Evolutionary conservation across 139 green algal genomes (phyloP), one percentile per base, ranked within the genome.

Genomic region (Medakamo hakoo): DNA sequence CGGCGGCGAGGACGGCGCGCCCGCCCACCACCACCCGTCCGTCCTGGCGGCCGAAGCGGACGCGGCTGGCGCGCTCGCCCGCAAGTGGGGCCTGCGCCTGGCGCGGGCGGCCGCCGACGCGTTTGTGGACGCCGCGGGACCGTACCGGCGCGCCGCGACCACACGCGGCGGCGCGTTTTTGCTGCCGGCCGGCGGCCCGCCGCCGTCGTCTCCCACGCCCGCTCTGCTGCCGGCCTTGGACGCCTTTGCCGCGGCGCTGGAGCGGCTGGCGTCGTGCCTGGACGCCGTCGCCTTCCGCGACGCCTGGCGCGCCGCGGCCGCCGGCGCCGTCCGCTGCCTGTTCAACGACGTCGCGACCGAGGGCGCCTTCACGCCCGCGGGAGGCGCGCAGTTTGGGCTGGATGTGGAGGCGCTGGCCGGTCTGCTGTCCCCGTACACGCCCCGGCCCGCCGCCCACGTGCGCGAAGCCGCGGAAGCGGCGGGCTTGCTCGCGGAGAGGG

Each of bases 321-420:
- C 78, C 22, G 72, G 72, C 5, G 55, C 73, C 61, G 78, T 77
- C 32, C 69, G 70, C 28, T 27, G 59, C 1, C 20, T 84, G 18
- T 82, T 71, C 70, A 82, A 84, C 29, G 78, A 83, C 2, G 57
- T 84, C 19, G 72, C 72, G 58, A 78, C 76, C 4, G 69, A 83
- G 62, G 73, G 69, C 4, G 61, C 31, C 27, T 80, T 83, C 30
- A 68, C 60, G 1, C 14, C 59, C 57, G 59, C 73, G 65, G 75
- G 76, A 0, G 70, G 67, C 0, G 9, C 28, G 27, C 72, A 76
- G 29, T 60, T 82, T 23, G 48, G 32, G 5, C 55, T 48, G 5
- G 72, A 84, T 29, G n/a, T 68, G 14, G 49, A 30, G 2, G 71
- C 71, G 4, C 32, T 80, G 49, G 30, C 63, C 4, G 63, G 63